Percentiles rank a stretch among this genome's conserved stretches.
Conservation (phyloP, 495 filamentous ascomycete genomes). For the Penicillium crystallinum region DNA sequence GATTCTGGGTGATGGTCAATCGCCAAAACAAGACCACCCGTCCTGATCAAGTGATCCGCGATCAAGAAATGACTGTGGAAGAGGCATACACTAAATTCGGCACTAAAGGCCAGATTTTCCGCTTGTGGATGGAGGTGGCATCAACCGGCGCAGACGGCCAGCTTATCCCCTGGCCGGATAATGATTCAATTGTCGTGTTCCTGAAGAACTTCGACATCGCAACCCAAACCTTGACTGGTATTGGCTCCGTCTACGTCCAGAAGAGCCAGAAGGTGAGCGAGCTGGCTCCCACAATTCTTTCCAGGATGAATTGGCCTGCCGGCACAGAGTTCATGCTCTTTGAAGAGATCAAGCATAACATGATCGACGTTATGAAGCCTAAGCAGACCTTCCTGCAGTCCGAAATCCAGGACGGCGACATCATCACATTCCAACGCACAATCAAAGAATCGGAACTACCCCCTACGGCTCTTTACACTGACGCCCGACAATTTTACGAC, state of each 20-base stretch:
- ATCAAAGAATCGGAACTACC: slow-evolving; percentile 57
- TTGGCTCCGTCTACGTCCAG: slow-evolving; percentile 77
- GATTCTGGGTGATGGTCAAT: slow-evolving; percentile 96
- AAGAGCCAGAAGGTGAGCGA: slow-evolving; percentile 84
- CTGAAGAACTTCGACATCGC: slow-evolving; percentile 85
- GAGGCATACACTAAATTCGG: slow-evolving; percentile 65
- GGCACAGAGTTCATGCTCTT: slow-evolving; percentile 63
- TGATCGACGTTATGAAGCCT: slow-evolving; percentile 92
- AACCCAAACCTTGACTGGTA: slow-evolving; percentile 66
- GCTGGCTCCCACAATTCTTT: slow-evolving; percentile 70
- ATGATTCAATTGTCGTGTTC: slow-evolving; percentile 73
- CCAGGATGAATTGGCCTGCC: slow-evolving; percentile 81
- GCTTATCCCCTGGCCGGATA: slow-evolving; percentile 59
- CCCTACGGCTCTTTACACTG: slow-evolving; percentile 45
- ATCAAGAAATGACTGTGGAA: slow-evolving; percentile 74
- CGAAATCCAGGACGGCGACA: slow-evolving; percentile 96
- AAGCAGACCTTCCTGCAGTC: slow-evolving; percentile 83
- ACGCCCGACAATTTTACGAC: slow-evolving; percentile 85
- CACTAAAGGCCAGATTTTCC: slow-evolving; percentile 67
- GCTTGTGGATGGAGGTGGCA: slow-evolving; percentile 79
- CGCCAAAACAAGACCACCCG: slow-evolving; percentile 95
- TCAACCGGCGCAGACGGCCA: slow-evolving; percentile 61
- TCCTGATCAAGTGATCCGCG: slow-evolving; percentile 78
- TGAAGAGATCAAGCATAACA: slow-evolving; percentile 95
- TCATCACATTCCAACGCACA: slow-evolving; percentile 82